Base-by-base conservation (phyloP, 2,329 filamentous ascomycete species). In the Fusarium nanum region DNA sequence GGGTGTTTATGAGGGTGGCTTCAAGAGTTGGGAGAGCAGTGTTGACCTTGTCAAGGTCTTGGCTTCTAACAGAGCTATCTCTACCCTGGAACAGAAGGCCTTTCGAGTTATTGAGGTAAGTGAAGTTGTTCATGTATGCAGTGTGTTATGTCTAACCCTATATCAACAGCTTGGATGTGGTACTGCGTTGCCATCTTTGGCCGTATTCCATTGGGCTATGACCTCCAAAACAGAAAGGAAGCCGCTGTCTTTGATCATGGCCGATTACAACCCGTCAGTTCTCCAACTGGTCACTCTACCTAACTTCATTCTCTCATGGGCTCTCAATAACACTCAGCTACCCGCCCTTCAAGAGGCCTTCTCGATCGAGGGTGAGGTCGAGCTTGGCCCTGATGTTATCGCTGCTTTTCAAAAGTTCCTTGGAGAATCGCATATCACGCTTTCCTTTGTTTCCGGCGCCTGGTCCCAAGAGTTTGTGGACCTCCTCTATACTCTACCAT, bases 11-110 rank as follows among this genome's bases (percentile, higher is more conserved):
- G 93, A 96, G 81, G 93, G 93, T 60, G 93, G 93, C 25, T 94
- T 95, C 83, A 96, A 96, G 83, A 94, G 91, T 75, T 96, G 93
- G 93, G 93, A 96, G 81, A 94, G 92, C 80, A 93, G 91, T 64
- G 84, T 94, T 55, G 93, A 96, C 77, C 83, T 96, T 20, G 91
- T 93, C 53, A 92, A 89, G 76, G 88, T 91, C n/a, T 78, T 91
- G 30, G 84, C 84, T 1, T 75, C 77, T 5, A 82, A 83, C 27
- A 78, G 81, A 14, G 78, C 81, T 50, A 72, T 80, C 20, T 64
- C 77, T 6, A 70, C 74, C 49, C 67, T 79, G 63, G 73, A 72
- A 22, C 67, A 78, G 13, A 76, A 77, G 28, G 79, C 83, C 0
- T 78, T 82, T 53, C 81, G 83, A 37, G 76, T 88, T 40, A 82